Base-by-base conservation (phyloP, 163 green algal genomes). In the Scenedesmus sp. region DNA sequence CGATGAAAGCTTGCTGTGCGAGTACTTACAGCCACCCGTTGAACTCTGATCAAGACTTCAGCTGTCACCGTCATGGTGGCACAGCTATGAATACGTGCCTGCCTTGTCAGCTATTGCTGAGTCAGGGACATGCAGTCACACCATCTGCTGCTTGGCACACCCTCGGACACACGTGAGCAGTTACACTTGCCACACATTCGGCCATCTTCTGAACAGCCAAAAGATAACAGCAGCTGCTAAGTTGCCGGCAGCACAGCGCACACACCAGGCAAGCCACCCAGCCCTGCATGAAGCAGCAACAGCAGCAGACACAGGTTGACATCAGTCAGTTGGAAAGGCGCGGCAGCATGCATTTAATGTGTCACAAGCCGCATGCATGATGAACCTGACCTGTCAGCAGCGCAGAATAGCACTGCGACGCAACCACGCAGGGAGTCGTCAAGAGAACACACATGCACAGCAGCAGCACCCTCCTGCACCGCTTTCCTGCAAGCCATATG, bases 61-160 rank as follows among this genome's bases (percentile, higher is more conserved):
- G 6, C 66, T 52, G 23, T 23, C 23, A 79, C 23, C 4, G 12
- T 52, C 23, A 15, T 74, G 86, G 23, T 5, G 8, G 15, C n/a
- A 34, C 8, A 86, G 52, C 34, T 64, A 59, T 20, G 15, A 16
- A 60, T 70, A 57, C 46, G 13, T 59, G 77, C 77, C 16, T n/a
- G 16, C 26, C 52, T 62, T 86, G 82, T 62, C 46, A 59, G 82
- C 46, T 86, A 52, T n/a, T 86, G 79, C 79, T 86, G 46, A 57
- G 77, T 84, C 70, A 79, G 70, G 46, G 70, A 79, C 70, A 79
- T 79, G 15, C 55, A 64, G 16, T 34, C 15, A 54, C 52, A 34
- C 9, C 12, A 16, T 46, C 3, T 82, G 66, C 85, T 62, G 64
- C 2, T 64, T 52, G 4, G 26, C 26, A 6, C 57, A 81, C 12